A percentile compares a stretch with the other conserved stretches of the same genome.
phyloP scores from a whole-genome alignment of 1,284 basidiomycete genomes.

The Marasmius tenuissimus region DNA sequence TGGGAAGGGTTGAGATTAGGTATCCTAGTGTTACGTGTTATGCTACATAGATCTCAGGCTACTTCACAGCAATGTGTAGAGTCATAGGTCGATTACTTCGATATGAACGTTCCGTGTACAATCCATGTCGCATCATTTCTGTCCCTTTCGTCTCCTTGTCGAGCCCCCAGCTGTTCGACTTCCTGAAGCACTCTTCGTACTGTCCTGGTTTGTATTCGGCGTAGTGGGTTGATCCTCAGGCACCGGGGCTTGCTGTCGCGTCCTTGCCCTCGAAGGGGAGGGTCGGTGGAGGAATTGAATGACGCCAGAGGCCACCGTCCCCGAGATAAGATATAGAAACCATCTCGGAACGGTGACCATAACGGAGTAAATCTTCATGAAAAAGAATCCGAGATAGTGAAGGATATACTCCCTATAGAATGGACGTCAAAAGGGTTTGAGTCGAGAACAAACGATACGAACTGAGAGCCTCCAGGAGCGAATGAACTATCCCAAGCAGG shows the following conservation, averaged over 20 bases:
- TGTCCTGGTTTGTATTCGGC: not conserved
- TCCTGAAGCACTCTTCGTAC: no score
- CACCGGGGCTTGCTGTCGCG: not conserved
- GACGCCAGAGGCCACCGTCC: constrained; percentile 55
- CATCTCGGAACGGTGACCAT: constrained; percentile 54
- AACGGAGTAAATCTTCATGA: constrained; percentile 53
- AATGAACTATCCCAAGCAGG: constrained; percentile 63
- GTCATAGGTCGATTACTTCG: no score
- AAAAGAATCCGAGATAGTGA: constrained; percentile 53
- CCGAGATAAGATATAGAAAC: constrained; percentile 58
- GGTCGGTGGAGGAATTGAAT: constrained; percentile 53
- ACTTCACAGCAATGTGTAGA: no score
- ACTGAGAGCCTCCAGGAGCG: constrained; percentile 73
- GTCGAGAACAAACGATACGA: constrained; percentile 21
- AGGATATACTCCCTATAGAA: constrained; percentile 62
- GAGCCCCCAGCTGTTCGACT: no score
- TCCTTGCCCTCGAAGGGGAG: not conserved
- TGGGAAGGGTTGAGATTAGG: no score
- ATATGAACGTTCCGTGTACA: no score
- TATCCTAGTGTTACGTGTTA: no score
- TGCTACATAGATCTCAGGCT: no score
- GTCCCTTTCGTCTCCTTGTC: no score
- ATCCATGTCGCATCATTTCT: no score
- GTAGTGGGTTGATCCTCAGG: not conserved
- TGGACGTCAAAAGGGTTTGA: not conserved